These are phyloP conservation scores for Fomitopsis pinicola DNA, from an alignment of 1,284 basidiomycete species.

Conservation along the genomic window DNA sequence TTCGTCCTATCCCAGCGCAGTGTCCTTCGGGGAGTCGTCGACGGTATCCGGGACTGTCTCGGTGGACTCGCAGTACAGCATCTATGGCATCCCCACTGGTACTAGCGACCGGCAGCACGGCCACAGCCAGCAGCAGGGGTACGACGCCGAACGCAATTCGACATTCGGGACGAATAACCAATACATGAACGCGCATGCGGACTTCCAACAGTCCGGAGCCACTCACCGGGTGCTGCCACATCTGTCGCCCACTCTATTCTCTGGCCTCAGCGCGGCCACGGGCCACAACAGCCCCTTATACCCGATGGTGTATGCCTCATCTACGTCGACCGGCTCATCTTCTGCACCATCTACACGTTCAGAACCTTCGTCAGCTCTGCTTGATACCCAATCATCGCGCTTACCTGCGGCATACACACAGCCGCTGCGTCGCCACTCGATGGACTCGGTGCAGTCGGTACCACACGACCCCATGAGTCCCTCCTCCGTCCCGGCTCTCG, in stretches of 20 bases:
- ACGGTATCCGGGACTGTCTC: background rate
- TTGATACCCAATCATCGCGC: conserved; percentile 19
- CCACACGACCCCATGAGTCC: conserved; percentile 26
- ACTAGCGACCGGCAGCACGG: conserved; percentile 6
- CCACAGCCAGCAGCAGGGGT: conserved; percentile 9
- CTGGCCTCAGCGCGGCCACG: conserved; percentile 6
- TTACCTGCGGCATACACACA: conserved; percentile 10
- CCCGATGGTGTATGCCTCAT: conserved; percentile 8
- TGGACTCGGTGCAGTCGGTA: conserved; percentile 13
- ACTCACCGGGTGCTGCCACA: conserved; percentile 5
- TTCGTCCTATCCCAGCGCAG: conserved; percentile 14
- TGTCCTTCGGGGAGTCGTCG: conserved; percentile 8
- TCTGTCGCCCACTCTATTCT: background rate
- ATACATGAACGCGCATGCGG: conserved; percentile 6
- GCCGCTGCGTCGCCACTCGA: conserved; percentile 18
- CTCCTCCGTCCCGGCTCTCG: conserved; percentile 25
- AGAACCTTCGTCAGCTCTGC: conserved; percentile 8
- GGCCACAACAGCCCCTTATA: conserved; percentile 7
- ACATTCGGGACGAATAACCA: conserved; percentile 5
- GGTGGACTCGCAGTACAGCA: background rate
- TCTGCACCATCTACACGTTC: conserved; percentile 7
- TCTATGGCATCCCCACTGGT: background rate
- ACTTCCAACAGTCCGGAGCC: conserved; percentile 4
- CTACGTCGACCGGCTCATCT: conserved; percentile 7
- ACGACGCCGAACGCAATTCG: background rate